Base-by-base conservation (phyloP, 805 yeast species). In the Metschnikowia shivogae region DNA sequence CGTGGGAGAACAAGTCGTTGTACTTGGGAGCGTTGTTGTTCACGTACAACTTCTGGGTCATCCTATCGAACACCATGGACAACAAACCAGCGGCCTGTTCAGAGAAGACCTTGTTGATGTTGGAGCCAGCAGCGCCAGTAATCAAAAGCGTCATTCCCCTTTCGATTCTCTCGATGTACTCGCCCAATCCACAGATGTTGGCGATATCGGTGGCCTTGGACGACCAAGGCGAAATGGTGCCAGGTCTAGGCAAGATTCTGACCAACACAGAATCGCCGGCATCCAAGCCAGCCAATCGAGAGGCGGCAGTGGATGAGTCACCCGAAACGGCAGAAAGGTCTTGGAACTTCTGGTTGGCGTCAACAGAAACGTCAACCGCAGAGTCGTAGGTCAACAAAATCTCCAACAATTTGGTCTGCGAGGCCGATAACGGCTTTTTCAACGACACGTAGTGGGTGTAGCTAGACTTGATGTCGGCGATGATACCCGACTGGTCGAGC, bases 221-320 rank as follows among this genome's bases (percentile, higher is more conserved):
- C 8, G 97, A 88, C 99, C 99, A 93, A 29, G 99, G 98, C 22
- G 98, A 90, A 54, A 93, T 92, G 10, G 99, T 93, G 49, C 99
- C 99, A 6, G 89, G 73, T 65, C 98, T 81, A 36, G 99, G 99
- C 42, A 89, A 74, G 42, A 93, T 76, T 62, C 95, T 77, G 38
- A 92, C 68, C 53, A 89, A 68, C 50, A 79, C 77, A 28, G 80
- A 68, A 53, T 56, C 44, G 30, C 44, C 27, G 24, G 43, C 30
- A 11, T 19, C 37, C 48, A 52, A 48, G 6, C 33, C 14, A 5
- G 41, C 34, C 27, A 53, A 51, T 5, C 29, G 26, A 14, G 50
- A 37, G 26, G 34, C 42, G 10, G 44, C 43, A 14, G 34, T 50
- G 43, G 49, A 45, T 2, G 59, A 55, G 39, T 60, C 62, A 9